These are phyloP conservation scores for Leccinellum albellum DNA, from an alignment of 768 basidiomycete species.

Conservation along the genomic window DNA sequence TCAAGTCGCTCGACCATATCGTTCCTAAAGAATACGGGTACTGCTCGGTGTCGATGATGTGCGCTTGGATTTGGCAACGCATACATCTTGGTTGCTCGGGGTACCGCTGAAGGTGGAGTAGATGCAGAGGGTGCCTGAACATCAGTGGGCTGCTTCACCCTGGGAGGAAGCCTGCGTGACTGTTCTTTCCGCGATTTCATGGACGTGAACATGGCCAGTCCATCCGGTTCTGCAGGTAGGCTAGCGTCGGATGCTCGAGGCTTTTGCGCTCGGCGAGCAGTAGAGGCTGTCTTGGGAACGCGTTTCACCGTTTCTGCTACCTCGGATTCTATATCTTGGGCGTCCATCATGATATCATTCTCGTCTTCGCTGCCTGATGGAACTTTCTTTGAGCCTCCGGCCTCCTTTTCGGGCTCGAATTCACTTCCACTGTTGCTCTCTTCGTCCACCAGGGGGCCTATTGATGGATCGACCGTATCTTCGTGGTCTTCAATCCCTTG, in stretches of 20 bases:
- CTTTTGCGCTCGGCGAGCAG: neutral
- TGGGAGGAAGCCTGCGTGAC: slow-evolving; percentile 20
- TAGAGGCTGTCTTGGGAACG: slow-evolving; percentile 6
- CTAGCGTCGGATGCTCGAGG: neutral
- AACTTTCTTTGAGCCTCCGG: slow-evolving; percentile 26
- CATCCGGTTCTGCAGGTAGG: neutral
- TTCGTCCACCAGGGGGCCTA: slow-evolving; percentile 11
- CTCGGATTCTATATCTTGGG: slow-evolving; percentile 11
- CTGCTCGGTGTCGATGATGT: slow-evolving; percentile 70
- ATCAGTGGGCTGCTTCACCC: slow-evolving; percentile 1
- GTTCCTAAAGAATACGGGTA: slow-evolving; percentile 52
- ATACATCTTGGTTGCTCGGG: slow-evolving; percentile 42
- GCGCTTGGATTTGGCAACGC: slow-evolving; percentile 60
- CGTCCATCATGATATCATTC: slow-evolving; percentile 20
- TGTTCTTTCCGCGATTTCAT: slow-evolving; percentile 13
- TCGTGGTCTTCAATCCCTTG: slow-evolving; percentile 30
- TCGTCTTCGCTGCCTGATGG: slow-evolving; percentile 34
- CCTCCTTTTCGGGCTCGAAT: slow-evolving; percentile 44
- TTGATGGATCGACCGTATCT: slow-evolving; percentile 42
- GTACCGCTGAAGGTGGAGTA: slow-evolving; percentile 1
- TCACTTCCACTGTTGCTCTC: slow-evolving; percentile 48
- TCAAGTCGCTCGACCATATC: slow-evolving; percentile 58
- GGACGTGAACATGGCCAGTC: neutral
- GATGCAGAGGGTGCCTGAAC: slow-evolving; percentile 3
- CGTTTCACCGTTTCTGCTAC: slow-evolving; percentile 15